Conservation (phyloP, 345 rosid genomes). For the Trapa incisa region DNA sequence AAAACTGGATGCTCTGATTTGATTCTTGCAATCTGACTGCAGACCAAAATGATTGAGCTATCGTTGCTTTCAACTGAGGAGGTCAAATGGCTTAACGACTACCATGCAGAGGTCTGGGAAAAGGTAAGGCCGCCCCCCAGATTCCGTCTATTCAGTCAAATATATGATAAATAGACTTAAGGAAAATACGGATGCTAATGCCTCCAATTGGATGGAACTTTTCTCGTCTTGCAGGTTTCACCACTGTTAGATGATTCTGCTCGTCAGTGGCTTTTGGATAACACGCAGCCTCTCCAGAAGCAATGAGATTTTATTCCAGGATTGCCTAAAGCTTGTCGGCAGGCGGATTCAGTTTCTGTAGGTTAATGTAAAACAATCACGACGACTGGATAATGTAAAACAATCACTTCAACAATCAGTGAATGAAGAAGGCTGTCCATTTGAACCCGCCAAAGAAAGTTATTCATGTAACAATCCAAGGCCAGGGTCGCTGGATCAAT, state of each 20-base stretch:
- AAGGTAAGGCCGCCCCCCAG: constrained; percentile 34
- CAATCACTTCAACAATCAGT: neutral
- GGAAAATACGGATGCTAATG: neutral
- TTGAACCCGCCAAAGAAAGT: no score
- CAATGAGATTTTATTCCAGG: constrained; percentile 16
- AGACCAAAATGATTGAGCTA: constrained; percentile 61
- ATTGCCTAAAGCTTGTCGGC: no score
- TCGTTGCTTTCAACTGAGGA: constrained; percentile 51
- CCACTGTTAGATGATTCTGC: constrained; percentile 66
- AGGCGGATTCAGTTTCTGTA: neutral
- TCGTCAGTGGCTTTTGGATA: constrained; percentile 76
- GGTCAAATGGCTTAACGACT: constrained; percentile 66
- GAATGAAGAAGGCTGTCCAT: neutral
- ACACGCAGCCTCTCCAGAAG: constrained; percentile 44
- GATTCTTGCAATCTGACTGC: constrained; percentile 12
- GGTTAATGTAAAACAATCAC: no score
- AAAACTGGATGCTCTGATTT: neutral
- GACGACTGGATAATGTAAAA: neutral
- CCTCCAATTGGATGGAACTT: neutral
- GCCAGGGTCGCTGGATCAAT: no score
- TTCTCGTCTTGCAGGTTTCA: constrained; percentile 44
- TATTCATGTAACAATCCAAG: neutral
- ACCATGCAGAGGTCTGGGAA: constrained; percentile 85
- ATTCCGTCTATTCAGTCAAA: neutral
- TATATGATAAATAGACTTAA: neutral